Percentiles rank a stretch among this genome's conserved stretches.
Evolutionary conservation across 1,139 yeast species (phyloP).

Genomic region (Suhomyces yuchorum): DNA sequence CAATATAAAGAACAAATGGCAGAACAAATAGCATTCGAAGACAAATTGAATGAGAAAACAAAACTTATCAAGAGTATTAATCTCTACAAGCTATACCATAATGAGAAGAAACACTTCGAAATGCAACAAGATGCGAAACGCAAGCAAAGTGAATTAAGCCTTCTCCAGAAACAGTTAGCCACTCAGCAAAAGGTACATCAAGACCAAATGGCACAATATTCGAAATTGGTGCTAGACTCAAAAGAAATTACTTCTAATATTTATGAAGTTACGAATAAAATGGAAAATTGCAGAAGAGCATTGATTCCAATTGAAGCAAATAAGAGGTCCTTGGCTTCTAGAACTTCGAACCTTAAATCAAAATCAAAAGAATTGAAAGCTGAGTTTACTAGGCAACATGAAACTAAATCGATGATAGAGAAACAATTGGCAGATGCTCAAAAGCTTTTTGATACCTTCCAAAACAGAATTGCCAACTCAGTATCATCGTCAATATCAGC

Average conservation of each 20-base stretch:
- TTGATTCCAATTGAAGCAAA: slow-evolving; percentile 61
- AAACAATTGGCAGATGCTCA: slow-evolving; percentile 52
- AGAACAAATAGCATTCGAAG: slow-evolving; percentile 71
- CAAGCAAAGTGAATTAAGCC: slow-evolving; percentile 33
- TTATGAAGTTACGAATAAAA: slow-evolving; percentile 37
- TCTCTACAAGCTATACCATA: slow-evolving; percentile 69
- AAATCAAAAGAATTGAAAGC: slow-evolving; percentile 54
- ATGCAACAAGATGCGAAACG: slow-evolving; percentile 28
- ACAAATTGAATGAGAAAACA: slow-evolving; percentile 51
- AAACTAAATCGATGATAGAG: slow-evolving; percentile 42
- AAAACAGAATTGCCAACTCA: slow-evolving; percentile 34
- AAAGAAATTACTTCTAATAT: slow-evolving; percentile 45
- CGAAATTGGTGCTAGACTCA: slow-evolving; percentile 47
- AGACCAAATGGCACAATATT: slow-evolving; percentile 43
- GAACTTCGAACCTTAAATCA: slow-evolving; percentile 49
- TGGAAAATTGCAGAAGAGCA: slow-evolving; percentile 50
- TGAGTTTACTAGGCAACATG: slow-evolving; percentile 58
- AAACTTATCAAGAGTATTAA: slow-evolving; percentile 52
- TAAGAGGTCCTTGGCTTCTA: slow-evolving; percentile 49
- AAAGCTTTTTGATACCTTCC: slow-evolving; percentile 45
- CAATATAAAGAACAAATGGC: slow-evolving; percentile 76
- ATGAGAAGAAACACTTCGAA: slow-evolving; percentile 50
- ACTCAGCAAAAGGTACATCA: slow-evolving; percentile 31
- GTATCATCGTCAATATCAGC: slow-evolving; percentile 40
- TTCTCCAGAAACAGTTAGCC: slow-evolving; percentile 27